A percentile compares a stretch with the other conserved stretches of the same genome.
These are phyloP conservation scores for Filosporella fistucella DNA, from an alignment of 495 filamentous ascomycete genomes.

Conservation along the genomic window DNA sequence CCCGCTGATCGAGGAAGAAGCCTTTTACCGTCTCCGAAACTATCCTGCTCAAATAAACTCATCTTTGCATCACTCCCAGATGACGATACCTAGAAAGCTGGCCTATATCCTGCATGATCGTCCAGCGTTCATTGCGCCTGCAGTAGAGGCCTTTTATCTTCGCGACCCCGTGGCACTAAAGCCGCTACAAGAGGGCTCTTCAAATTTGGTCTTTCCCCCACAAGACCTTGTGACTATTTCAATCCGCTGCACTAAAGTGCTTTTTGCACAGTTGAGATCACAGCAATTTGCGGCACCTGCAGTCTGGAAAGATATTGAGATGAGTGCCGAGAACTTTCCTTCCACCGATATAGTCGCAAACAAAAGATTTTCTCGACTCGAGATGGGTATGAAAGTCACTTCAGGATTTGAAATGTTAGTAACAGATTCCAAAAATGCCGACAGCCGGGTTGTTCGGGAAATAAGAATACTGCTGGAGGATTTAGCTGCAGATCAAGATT, in stretches of 20 bases:
- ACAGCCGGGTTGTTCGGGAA: constrained; percentile 64
- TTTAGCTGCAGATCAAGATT: constrained; percentile 38
- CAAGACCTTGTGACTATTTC: constrained; percentile 74
- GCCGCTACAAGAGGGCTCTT: constrained; percentile 50
- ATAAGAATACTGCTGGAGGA: constrained; percentile 73
- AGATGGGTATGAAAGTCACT: constrained; percentile 84
- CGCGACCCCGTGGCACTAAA: constrained; percentile 78
- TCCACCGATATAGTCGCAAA: constrained; percentile 23
- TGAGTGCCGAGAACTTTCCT: constrained; percentile 6
- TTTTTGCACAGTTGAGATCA: constrained; percentile 88
- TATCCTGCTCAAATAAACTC: constrained; percentile 71
- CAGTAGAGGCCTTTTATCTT: constrained; percentile 88
- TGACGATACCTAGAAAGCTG: constrained; percentile 74
- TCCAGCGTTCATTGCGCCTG: constrained; percentile 71
- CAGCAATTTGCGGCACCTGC: constrained; percentile 74
- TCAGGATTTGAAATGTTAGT: constrained; percentile 91
- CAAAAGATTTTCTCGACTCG: constrained; percentile 42
- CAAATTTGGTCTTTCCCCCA: constrained; percentile 55
- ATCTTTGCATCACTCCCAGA: constrained; percentile 65
- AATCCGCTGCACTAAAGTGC: constrained; percentile 76
- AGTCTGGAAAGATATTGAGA: constrained; percentile 47
- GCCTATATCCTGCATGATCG: constrained; percentile 74
- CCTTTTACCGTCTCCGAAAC: constrained; percentile 78
- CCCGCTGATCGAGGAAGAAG: constrained; percentile 73
- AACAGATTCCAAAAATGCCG: constrained; percentile 54